Conservation (phyloP, 768 basidiomycete genomes). For the Auriscalpium orientale region DNA sequence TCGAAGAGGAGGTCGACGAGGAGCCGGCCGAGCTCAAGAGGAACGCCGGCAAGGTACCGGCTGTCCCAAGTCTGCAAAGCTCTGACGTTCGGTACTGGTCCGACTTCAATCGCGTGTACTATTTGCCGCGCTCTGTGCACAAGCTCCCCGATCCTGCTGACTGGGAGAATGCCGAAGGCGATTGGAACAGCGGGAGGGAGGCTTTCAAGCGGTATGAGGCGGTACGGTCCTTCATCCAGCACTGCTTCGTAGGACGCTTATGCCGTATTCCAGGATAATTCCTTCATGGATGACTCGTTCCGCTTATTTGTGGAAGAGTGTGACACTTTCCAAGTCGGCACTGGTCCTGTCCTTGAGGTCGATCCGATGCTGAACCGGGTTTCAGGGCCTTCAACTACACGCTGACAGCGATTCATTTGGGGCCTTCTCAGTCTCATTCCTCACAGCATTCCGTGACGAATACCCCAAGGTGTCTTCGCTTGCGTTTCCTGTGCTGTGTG, state of each 20-base stretch:
- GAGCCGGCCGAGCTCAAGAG: conserved; percentile 32
- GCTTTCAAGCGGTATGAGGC: conserved; percentile 46
- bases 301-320: conserved; percentile 69
- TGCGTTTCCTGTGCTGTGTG: conserved; percentile 51
- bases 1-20: conserved; percentile 25
- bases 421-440: conserved; percentile 50
- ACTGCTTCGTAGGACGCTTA: conserved; percentile 14
- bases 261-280: conserved; percentile 37
- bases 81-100: conserved; percentile 55
- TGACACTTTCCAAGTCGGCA: conserved; percentile 57
- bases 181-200: conserved; percentile 50
- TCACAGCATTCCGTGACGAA: conserved; percentile 61
- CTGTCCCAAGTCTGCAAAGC: conserved; percentile 3
- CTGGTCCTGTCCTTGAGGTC: background rate
- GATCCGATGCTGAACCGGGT: background rate
- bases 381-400: conserved; percentile 62
- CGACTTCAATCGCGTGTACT: conserved; percentile 58
- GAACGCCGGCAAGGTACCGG: background rate
- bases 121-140: conserved; percentile 59
- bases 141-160: conserved; percentile 50
- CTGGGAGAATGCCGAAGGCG: conserved; percentile 44
- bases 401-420: conserved; percentile 60
- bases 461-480: conserved; percentile 54
- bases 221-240: conserved; percentile 27
- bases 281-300: conserved; percentile 62